Percentiles rank a stretch among this genome's conserved stretches.
Evolutionary conservation across 2,329 filamentous ascomycete genomes (phyloP).

Genomic region (Colletotrichum australisinense): DNA sequence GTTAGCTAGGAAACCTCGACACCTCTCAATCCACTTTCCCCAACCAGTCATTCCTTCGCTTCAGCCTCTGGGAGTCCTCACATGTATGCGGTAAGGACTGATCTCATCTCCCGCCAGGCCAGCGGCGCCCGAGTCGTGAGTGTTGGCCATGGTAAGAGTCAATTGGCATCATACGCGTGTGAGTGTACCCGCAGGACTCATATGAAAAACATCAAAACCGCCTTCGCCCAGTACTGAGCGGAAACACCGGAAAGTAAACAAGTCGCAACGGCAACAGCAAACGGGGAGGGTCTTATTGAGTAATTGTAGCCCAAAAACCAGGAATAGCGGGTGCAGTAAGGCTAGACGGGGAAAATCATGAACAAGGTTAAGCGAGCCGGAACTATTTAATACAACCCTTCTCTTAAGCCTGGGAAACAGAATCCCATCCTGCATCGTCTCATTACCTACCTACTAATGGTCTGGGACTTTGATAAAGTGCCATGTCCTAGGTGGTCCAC

Average conservation of each 20-base stretch:
- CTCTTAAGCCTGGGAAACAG: not conserved
- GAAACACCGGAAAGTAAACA: not conserved
- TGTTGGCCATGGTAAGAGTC: slow-evolving; percentile 12
- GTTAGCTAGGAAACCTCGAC: slow-evolving; percentile 42
- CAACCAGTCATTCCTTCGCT: not conserved
- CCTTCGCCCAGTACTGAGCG: not conserved
- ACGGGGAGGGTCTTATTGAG: not conserved
- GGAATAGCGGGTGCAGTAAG: not conserved
- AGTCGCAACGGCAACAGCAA: not conserved
- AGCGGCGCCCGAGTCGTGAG: slow-evolving; percentile 5
- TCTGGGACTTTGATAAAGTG: slow-evolving; percentile 24
- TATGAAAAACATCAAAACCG: not conserved
- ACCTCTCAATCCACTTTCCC: not conserved
- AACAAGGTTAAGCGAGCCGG: slow-evolving; percentile 7
- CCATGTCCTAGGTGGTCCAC: not conserved
- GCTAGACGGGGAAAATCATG: not conserved
- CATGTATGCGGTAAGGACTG: slow-evolving; percentile 67
- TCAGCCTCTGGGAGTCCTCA: slow-evolving; percentile 47
- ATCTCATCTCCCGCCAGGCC: slow-evolving; percentile 54
- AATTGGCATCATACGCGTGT: not conserved
- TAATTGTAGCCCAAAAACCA: not conserved
- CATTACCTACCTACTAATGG: slow-evolving; percentile 8
- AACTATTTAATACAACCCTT: slow-evolving; percentile 5
- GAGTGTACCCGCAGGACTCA: not conserved
- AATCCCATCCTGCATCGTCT: slow-evolving; percentile 18